phyloP scores from a whole-genome alignment of 805 yeast species.

The Scheffersomyces amazonensis region DNA sequence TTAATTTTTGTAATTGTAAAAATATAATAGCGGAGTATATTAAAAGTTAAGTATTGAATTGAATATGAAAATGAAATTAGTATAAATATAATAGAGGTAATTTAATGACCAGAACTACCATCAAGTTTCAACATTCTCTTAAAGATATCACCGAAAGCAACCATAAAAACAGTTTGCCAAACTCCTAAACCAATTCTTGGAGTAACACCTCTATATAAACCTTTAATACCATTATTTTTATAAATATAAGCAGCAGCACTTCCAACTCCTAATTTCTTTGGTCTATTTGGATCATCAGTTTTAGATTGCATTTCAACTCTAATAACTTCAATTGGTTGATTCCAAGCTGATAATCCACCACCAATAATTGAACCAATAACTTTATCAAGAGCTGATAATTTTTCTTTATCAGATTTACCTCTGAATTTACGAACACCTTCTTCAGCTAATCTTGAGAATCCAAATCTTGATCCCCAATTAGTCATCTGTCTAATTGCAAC shows the following conservation, averaged over 20 bases:
- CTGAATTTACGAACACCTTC: slow-evolving; percentile 66
- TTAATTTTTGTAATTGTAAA: background rate
- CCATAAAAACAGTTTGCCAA: slow-evolving; percentile 99
- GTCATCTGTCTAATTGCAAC: slow-evolving; percentile 99
- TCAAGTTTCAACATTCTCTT: slow-evolving; percentile 41
- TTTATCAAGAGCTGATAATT: slow-evolving; percentile 74
- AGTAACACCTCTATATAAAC: slow-evolving; percentile 93
- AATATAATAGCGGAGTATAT: no score
- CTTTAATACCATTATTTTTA: slow-evolving; percentile 76
- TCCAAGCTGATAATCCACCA: slow-evolving; percentile 98
- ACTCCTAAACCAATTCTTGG: slow-evolving; percentile 96
- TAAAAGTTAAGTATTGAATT: no score
- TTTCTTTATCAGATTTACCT: slow-evolving; percentile 55
- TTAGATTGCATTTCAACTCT: slow-evolving; percentile 98
- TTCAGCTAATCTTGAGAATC: slow-evolving; percentile 88
- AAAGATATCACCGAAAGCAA: slow-evolving; percentile 89
- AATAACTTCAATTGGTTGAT: slow-evolving; percentile 97
- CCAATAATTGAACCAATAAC: slow-evolving; percentile 84
- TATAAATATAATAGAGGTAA: no score
- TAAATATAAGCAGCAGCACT: slow-evolving; percentile 83
- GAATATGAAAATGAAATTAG: no score
- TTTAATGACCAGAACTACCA: slow-evolving; percentile 35
- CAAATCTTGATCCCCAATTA: slow-evolving; percentile 98
- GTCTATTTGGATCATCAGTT: slow-evolving; percentile 93
- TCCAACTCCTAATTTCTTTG: slow-evolving; percentile 78